These are phyloP conservation scores for Ambispora gerdemannii DNA, from an alignment of 192 early-diverging fungal species.

Conservation along the genomic window DNA sequence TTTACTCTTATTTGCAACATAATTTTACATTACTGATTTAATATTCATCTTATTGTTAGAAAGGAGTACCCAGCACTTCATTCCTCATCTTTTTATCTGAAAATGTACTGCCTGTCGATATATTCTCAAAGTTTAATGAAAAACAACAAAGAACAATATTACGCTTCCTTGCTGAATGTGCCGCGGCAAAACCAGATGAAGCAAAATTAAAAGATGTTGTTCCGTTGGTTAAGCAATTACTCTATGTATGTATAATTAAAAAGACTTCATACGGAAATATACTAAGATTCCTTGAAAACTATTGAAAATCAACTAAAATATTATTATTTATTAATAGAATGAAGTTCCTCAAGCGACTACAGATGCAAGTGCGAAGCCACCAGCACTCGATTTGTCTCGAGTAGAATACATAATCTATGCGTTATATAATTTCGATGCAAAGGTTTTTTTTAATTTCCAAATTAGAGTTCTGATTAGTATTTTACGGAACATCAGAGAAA, in stretches of 20 bases:
- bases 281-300: too few relatives aligned
- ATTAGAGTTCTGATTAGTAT: too few relatives aligned
- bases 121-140: conserved; percentile 18
- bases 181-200: not conserved
- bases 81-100: conserved; percentile 25
- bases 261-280: too few relatives aligned
- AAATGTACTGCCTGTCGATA: conserved; percentile 14
- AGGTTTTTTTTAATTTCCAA: conserved; percentile 1
- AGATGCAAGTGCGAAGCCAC: not conserved
- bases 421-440: conserved; percentile 11
- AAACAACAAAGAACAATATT: conserved; percentile 15
- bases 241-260: conserved; percentile 11
- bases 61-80: conserved; percentile 19
- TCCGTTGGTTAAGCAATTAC: conserved; percentile 18
- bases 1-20: too few relatives aligned
- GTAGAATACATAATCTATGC: conserved; percentile 25
- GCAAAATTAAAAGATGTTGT: conserved; percentile 11
- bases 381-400: conserved; percentile 13
- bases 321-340: conserved; percentile 3
- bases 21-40: too few relatives aligned
- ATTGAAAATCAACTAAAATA: not conserved
- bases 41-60: too few relatives aligned
- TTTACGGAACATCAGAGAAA: too few relatives aligned
- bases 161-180: conserved; percentile 10
- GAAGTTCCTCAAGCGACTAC: conserved; percentile 2